These are phyloP conservation scores for Crithidia mellificae DNA, from an alignment of 208 protist species.

Conservation along the genomic window DNA sequence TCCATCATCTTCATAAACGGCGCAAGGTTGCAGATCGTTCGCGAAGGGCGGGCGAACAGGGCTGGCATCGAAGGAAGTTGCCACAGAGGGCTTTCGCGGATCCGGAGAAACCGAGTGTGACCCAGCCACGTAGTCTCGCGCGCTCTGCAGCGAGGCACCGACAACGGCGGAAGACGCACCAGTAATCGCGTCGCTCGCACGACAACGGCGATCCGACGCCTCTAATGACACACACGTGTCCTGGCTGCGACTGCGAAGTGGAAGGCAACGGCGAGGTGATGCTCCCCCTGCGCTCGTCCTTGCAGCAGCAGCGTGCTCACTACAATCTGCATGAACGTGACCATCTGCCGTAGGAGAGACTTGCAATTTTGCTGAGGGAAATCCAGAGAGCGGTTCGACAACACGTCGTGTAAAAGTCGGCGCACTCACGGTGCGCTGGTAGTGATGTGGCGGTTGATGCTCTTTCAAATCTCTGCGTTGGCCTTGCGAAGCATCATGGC, in stretches of 20 bases:
- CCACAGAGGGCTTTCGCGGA: slow-evolving; percentile 2
- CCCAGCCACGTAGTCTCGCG: background rate
- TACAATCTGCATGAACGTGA: too few species aligned
- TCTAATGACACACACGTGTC: background rate
- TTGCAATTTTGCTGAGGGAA: background rate
- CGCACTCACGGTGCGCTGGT: slow-evolving; percentile 12
- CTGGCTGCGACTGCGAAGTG: background rate
- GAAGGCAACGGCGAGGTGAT: background rate
- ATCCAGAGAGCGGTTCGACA: background rate
- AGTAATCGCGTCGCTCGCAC: background rate
- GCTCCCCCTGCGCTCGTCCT: too few species aligned
- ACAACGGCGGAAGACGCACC: background rate
- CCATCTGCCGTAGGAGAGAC: too few species aligned
- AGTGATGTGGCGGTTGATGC: background rate
- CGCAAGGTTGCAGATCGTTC: background rate
- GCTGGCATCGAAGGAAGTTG: background rate
- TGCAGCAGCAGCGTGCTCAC: background rate
- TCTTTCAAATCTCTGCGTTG: background rate
- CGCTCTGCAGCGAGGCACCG: background rate
- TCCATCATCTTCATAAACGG: background rate
- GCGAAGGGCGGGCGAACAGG: background rate
- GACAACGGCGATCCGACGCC: background rate
- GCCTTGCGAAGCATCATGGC: background rate
- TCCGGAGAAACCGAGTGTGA: slow-evolving; percentile 7
- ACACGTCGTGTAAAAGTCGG: slow-evolving; percentile 12